These are phyloP conservation scores for Priceomyces castillae DNA, from an alignment of 805 yeast genomes.

Conservation along the genomic window DNA sequence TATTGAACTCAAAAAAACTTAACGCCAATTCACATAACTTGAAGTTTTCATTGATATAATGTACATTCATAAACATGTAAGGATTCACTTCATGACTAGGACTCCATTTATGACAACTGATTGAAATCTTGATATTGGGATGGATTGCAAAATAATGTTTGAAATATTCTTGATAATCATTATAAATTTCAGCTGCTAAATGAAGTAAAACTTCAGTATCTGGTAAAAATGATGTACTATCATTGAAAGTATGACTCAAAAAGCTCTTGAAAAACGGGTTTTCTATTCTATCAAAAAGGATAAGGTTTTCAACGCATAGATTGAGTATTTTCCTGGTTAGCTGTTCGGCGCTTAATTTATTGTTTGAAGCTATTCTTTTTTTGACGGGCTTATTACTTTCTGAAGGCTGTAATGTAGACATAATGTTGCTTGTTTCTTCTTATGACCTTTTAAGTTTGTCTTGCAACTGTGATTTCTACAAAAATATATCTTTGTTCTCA, in stretches of 20 bases:
- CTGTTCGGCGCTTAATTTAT: constrained; percentile 7
- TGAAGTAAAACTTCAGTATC: constrained; percentile 14
- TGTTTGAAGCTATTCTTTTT: constrained; percentile 3
- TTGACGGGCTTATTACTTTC: constrained; percentile 5
- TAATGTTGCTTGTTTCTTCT: no score
- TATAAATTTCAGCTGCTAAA: constrained; percentile 18
- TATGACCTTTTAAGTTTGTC: no score
- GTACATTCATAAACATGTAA: constrained; percentile 17
- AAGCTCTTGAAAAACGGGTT: constrained; percentile 15
- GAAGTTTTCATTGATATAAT: constrained; percentile 17
- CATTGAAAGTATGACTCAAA: constrained; percentile 8
- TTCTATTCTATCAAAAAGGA: constrained; percentile 17
- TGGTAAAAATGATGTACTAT: constrained; percentile 11
- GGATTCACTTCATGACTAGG: constrained; percentile 9
- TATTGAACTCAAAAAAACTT: constrained; percentile 16
- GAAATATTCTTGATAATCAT: constrained; percentile 19
- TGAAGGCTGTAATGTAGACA: constrained; percentile 1
- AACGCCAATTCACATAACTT: constrained; percentile 18
- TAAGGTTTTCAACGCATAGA: constrained; percentile 20
- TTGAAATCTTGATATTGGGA: constrained; percentile 12
- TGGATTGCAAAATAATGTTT: constrained; percentile 12
- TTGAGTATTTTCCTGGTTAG: constrained; percentile 11
- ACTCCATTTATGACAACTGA: constrained; percentile 22
- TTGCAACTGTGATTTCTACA: no score
- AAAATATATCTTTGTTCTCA: neutral